Conservation (phyloP, 805 yeast species). For the baker's yeast (Saccharomyces cerevisiae) region DNA sequence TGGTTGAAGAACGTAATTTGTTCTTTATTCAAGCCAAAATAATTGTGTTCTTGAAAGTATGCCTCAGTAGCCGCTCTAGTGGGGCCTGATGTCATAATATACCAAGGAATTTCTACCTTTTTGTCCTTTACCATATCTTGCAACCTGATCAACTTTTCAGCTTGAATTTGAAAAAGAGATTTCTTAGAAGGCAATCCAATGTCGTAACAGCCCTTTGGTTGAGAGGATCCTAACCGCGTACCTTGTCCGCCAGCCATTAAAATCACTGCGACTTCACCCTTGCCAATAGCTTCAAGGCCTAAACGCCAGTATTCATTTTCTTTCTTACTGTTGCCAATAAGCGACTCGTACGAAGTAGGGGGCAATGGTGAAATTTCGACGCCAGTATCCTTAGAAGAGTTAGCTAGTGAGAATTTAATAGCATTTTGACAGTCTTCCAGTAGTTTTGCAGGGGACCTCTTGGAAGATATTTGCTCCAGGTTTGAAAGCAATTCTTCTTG, state of each 20-base stretch:
- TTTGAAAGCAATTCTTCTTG: conserved; percentile 33
- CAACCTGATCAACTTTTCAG: conserved; percentile 66
- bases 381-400: conserved; percentile 18
- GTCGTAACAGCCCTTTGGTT: conserved; percentile 91
- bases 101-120: conserved; percentile 53
- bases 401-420: conserved; percentile 28
- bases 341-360: conserved; percentile 42
- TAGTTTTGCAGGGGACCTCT: conserved; percentile 27
- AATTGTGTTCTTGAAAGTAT: conserved; percentile 53
- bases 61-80: conserved; percentile 68
- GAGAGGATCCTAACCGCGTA: conserved; percentile 79
- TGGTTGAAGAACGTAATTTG: conserved; percentile 83
- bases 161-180: conserved; percentile 85
- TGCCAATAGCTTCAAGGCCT: conserved; percentile 63
- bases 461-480: conserved; percentile 12
- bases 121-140: conserved; percentile 33
- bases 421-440: conserved; percentile 35
- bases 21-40: conserved; percentile 57
- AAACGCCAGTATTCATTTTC: conserved; percentile 36
- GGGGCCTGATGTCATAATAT: conserved; percentile 91
- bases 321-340: conserved; percentile 27
- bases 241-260: conserved; percentile 99
- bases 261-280: conserved; percentile 76
- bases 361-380: conserved; percentile 44
- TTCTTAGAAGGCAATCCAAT: conserved; percentile 78